Evolutionary conservation across 495 filamentous ascomycete species (phyloP).

Genomic region (Aspergillus nidulans): DNA sequence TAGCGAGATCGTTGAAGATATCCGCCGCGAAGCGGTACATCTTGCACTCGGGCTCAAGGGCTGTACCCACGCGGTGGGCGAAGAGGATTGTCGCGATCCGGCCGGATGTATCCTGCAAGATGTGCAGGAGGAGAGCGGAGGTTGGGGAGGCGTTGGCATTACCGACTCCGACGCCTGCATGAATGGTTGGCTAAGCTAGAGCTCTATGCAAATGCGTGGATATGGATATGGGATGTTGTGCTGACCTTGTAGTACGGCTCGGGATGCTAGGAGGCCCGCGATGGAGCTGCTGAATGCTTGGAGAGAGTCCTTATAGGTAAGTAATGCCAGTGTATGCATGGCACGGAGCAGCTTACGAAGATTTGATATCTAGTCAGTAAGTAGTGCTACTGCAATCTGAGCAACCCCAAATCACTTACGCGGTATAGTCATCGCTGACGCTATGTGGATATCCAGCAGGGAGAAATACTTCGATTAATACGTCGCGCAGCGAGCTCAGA

Average conservation of each 20-base stretch:
- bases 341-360: constrained; percentile 30
- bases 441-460: constrained; percentile 89
- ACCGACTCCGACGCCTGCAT: constrained; percentile 78
- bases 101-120: constrained; percentile 80
- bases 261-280: constrained; percentile 77
- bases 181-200: neutral
- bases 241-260: constrained; percentile 82
- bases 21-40: constrained; percentile 88
- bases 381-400: neutral
- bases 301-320: constrained; percentile 67
- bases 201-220: neutral
- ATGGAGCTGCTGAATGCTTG: constrained; percentile 96
- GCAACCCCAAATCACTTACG: constrained; percentile 47
- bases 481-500: constrained; percentile 22
- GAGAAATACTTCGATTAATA: constrained; percentile 62
- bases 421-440: constrained; percentile 83
- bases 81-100: constrained; percentile 88
- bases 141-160: constrained; percentile 82
- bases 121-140: constrained; percentile 76
- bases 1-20: constrained; percentile 86
- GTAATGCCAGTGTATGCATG: neutral
- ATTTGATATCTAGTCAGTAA: constrained; percentile 62
- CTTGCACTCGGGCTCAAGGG: constrained; percentile 94
- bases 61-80: constrained; percentile 75
- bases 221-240: neutral